Evolutionary conservation across 768 basidiomycete species (phyloP).

Genomic region (Hortiboletus flavorubellus): DNA sequence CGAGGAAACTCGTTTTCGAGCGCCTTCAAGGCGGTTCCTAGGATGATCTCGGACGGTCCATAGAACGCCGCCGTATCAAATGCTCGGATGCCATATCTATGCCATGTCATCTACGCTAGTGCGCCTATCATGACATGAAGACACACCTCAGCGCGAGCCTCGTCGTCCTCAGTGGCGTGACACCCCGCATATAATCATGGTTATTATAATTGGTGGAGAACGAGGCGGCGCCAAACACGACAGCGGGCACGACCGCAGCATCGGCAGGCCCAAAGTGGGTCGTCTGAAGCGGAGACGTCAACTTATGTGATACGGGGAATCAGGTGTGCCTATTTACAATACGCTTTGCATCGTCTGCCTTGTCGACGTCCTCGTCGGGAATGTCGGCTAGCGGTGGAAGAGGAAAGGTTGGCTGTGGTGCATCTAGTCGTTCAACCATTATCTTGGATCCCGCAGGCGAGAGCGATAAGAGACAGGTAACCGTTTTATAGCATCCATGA

Average conservation of each 20-base stretch:
- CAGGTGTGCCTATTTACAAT: slow-evolving; percentile 31
- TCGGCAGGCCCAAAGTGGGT: slow-evolving; percentile 29
- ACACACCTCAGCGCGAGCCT: slow-evolving; percentile 72
- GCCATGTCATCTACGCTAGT: background rate
- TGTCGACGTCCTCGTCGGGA: slow-evolving; percentile 41
- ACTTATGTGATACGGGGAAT: background rate
- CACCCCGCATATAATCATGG: slow-evolving; percentile 53
- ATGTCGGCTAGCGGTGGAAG: slow-evolving; percentile 40
- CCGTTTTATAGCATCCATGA: background rate
- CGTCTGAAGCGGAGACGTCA: slow-evolving; percentile 25
- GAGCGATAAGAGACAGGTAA: background rate
- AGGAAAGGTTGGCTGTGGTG: slow-evolving; percentile 38
- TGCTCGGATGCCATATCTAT: slow-evolving; percentile 73
- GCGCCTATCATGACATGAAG: background rate
- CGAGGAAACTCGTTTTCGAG: slow-evolving; percentile 72
- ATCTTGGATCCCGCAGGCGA: background rate
- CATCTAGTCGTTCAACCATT: slow-evolving; percentile 44
- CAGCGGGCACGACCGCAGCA: slow-evolving; percentile 34
- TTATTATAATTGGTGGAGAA: slow-evolving; percentile 67
- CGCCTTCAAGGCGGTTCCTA: slow-evolving; percentile 61
- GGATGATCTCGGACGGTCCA: slow-evolving; percentile 72
- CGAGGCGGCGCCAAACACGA: slow-evolving; percentile 71
- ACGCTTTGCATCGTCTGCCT: slow-evolving; percentile 30
- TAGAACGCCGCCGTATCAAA: slow-evolving; percentile 86
- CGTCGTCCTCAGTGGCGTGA: slow-evolving; percentile 59